Base-by-base conservation (phyloP, 1,284 basidiomycete genomes). In the Cryptococcus amylolentus region DNA sequence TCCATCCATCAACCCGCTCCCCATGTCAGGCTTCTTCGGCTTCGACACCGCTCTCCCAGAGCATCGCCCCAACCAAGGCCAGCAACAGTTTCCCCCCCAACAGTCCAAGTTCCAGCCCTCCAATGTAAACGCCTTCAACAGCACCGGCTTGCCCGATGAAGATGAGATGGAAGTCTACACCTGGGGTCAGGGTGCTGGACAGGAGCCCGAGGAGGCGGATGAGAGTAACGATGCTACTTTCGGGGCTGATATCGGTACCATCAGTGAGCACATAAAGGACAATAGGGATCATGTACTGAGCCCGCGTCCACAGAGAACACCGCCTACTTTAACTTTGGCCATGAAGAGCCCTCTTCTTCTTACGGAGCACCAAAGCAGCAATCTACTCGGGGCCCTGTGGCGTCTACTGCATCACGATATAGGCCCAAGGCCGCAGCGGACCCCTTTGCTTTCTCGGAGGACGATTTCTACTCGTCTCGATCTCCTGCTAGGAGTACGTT, bases 141-240 rank as follows among this genome's bases (percentile, higher is more conserved):
- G 78, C 81, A 53, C 82, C 45, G 79, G 77, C 20, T 76, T 79
- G 49, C 81, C 81, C 31, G 82, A 76, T 8, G 77, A 84, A 64
- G 82, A 84, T 61, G 91, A 92, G 78, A 81, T 96, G 62, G 77
- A 77, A 49, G 79, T 79, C 7, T 79, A 79, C 61, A 71, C 72
- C 40, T 79, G 77, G 75, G 90, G 91, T 49, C 86, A 85, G 65
- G 88, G 88, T n/a, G 84, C 94, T 10, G 92, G 88, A 46, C 84
- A 85, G 56, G 82, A 97, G 57, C 86, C 88, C 67, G 95, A 98
- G 75, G 86, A 86, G 40, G 86, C 86, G 20, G 92, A 96, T 80
- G 91, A 93, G 62, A 74, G 92, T 66, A 96, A 97, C 76, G 91
- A 96, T 71, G 92, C 96, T 80, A 98, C 95, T 1, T 98, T 98